These are phyloP conservation scores for Mycena indigotica DNA, from an alignment of 768 basidiomycete species.

Conservation along the genomic window DNA sequence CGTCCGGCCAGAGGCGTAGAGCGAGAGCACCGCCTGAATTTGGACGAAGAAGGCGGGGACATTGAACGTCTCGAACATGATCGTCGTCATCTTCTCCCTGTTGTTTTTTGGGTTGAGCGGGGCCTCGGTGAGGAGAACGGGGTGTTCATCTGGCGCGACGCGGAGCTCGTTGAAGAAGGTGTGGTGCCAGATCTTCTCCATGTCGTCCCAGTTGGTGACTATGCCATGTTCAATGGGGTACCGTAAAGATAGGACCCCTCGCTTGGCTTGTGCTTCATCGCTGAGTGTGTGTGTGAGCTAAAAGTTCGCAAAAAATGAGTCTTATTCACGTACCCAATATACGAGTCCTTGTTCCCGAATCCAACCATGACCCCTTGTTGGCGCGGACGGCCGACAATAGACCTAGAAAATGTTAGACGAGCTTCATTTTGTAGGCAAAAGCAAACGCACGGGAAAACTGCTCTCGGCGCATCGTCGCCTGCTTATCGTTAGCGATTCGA, in stretches of 20 bases:
- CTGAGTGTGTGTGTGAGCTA: constrained; percentile 38
- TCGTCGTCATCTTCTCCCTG: constrained; percentile 70
- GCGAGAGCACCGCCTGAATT: constrained; percentile 67
- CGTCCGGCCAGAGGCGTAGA: constrained; percentile 68
- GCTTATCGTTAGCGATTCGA: constrained; percentile 15
- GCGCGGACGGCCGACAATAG: constrained; percentile 71
- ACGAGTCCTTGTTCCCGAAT: constrained; percentile 75
- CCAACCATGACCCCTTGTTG: constrained; percentile 76
- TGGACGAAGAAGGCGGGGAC: constrained; percentile 70
- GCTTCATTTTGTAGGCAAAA: constrained; percentile 27
- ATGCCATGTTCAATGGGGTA: constrained; percentile 34
- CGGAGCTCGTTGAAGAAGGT: constrained; percentile 61
- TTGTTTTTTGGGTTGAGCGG: constrained; percentile 71
- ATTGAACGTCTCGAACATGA: constrained; percentile 79
- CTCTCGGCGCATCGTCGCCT: constrained; percentile 66
- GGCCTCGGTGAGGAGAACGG: constrained; percentile 68
- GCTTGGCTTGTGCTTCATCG: constrained; percentile 72
- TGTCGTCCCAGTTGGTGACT: constrained; percentile 13
- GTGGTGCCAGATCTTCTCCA: constrained; percentile 16
- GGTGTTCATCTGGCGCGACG: constrained; percentile 73
- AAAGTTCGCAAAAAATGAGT: background rate
- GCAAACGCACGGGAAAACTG: constrained; percentile 64
- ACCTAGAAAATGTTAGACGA: constrained; percentile 45
- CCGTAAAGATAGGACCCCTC: constrained; percentile 74
- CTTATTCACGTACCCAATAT: constrained; percentile 55